Base-by-base conservation (phyloP, 352 stramenopile genomes). In the Phytophthora fragariae region DNA sequence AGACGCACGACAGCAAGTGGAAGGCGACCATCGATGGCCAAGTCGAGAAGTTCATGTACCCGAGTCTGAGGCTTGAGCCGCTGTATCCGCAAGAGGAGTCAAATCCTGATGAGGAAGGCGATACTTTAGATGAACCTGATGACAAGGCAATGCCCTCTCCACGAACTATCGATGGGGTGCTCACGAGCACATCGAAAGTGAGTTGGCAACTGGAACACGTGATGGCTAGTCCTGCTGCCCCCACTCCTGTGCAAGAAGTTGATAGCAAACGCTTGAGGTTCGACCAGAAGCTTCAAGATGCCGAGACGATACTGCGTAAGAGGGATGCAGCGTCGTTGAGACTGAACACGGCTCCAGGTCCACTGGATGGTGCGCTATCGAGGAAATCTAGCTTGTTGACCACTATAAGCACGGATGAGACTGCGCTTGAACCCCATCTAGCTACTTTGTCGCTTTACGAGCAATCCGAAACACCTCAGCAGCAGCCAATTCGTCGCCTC, bases 1-100 rank as follows among this genome's bases (percentile, higher is more conserved):
- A 91, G 55, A 92, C 85, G 7, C 65, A 37, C 9, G 83, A 91
- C 58, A 79, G 74, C 55, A 86, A 80, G 57, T 91, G 85, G 85
- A 90, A 85, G 10, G 85, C 85, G 11, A 75, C 80, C 0, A 82
- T 92, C 35, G 76, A 86, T 3, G 83, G 84, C 29, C 70, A 91
- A 61, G 79, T 92, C 5, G 85, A 91, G 39, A 85, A 84, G 58
- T 91, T 92, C 76, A 91, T 92, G 85, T 92, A 91, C 59, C 85
- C 85, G 6, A 91, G 83, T 74, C 68, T 92, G 27, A 75, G 82
- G 0, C 73, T 92, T 17, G 85, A 92, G 41, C 62, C 65, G 1
- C 21, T 91, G 24, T 92, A 91, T 46, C 29, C 70, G 4, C 62
- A 72, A 17, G 41, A 64, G 3, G 47, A 50, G 3, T 44, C 17